phyloP scores from a whole-genome alignment of 2,329 filamentous ascomycete species.

The Ilyonectria robusta region DNA sequence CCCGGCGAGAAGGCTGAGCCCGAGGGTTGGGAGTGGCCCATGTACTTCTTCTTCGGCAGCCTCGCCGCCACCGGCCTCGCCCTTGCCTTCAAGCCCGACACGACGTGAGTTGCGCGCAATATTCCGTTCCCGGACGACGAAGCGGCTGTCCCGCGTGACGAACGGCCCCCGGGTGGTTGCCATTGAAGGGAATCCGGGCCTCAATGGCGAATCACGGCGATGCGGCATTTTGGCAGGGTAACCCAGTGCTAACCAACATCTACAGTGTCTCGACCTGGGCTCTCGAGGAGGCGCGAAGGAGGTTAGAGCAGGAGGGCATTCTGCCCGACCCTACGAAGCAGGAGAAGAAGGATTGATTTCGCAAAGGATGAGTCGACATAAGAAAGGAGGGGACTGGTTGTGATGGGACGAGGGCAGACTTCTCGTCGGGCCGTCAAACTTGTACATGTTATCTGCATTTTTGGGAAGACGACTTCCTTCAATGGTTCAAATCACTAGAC shows the following conservation, averaged over 20 bases:
- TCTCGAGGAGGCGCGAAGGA: constrained; percentile 93
- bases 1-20: constrained; percentile 96
- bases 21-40: constrained; percentile 95
- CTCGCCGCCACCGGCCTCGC: constrained; percentile 81
- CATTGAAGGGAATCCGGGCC: constrained; percentile 9
- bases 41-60: constrained; percentile 87
- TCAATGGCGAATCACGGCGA: constrained; percentile 25
- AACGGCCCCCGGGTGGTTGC: neutral
- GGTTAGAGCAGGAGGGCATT: constrained; percentile 96
- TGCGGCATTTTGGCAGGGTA: constrained; percentile 46
- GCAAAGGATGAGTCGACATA: constrained; percentile 30
- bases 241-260: constrained; percentile 45
- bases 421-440: constrained; percentile 38
- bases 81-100: constrained; percentile 98
- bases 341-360: constrained; percentile 66
- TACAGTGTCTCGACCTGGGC: constrained; percentile 98
- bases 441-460: constrained; percentile 54
- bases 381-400: constrained; percentile 30
- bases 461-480: constrained; percentile 48
- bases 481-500: constrained; percentile 52
- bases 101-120: constrained; percentile 79
- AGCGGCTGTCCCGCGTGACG: neutral
- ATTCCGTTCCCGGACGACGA: constrained; percentile 22
- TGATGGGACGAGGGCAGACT: constrained; percentile 29
- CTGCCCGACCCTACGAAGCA: constrained; percentile 80